Evolutionary conservation across 148 eudicot species (phyloP).

Genomic region (Beta vulgaris): DNA sequence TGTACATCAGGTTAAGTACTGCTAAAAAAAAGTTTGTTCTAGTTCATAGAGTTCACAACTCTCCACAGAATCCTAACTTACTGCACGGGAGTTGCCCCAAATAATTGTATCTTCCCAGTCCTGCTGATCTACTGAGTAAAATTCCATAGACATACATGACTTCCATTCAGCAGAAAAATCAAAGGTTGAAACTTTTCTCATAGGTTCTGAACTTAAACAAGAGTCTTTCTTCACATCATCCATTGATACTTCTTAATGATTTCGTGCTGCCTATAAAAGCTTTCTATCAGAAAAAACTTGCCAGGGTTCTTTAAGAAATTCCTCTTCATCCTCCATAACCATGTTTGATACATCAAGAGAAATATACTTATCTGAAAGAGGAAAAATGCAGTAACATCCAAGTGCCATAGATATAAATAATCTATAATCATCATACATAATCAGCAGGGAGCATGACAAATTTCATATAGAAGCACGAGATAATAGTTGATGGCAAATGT

Average conservation of each 20-base stretch:
- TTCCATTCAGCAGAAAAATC: constrained; percentile 40
- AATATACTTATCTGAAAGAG: constrained; percentile 58
- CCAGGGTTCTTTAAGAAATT: constrained; percentile 50
- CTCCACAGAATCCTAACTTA: constrained; percentile 47
- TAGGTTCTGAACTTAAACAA: constrained; percentile 61
- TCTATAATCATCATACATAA: not conserved
- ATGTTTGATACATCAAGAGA: constrained; percentile 46
- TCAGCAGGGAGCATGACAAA: not conserved
- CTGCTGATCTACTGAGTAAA: constrained; percentile 79
- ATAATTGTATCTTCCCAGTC: constrained; percentile 91
- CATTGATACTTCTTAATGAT: constrained; percentile 29
- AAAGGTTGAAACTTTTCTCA: constrained; percentile 41
- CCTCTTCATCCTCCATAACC: constrained; percentile 85
- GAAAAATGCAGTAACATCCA: not conserved
- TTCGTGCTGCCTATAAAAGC: constrained; percentile 30
- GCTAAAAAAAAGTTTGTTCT: not conserved
- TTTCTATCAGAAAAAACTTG: constrained; percentile 42
- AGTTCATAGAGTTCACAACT: constrained; percentile 68
- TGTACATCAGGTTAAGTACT: not conserved
- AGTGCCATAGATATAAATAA: not conserved
- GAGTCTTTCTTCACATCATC: constrained; percentile 48
- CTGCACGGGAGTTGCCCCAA: constrained; percentile 68
- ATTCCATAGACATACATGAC: constrained; percentile 40
- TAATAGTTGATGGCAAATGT: not conserved
- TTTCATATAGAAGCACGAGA: not conserved